Conservation (phyloP, 2,329 filamentous ascomycete species). For the Paecilomyces sp. region DNA sequence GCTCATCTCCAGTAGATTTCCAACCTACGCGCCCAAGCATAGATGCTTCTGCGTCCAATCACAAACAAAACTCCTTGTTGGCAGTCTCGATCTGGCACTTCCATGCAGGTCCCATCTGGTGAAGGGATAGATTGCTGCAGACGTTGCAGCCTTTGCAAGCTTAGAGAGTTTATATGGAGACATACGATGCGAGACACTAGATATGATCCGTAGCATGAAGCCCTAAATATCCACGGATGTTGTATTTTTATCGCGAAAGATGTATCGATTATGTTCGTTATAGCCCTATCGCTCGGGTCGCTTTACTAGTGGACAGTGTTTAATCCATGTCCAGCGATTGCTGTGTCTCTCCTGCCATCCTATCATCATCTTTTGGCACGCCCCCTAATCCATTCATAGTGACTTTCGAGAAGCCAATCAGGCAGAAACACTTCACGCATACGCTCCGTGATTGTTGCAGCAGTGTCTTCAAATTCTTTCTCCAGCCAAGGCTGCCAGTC, state of each 20-base stretch:
- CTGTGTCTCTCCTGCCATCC: not conserved
- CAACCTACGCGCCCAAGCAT: not conserved
- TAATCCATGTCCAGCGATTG: not conserved
- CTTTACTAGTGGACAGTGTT: not conserved
- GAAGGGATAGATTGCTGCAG: not conserved
- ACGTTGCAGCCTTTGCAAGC: not conserved
- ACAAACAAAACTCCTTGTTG: not conserved
- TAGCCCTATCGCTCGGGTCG: not conserved
- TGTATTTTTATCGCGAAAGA: not conserved
- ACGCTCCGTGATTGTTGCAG: no score
- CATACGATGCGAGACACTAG: no score
- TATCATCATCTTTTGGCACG: not conserved
- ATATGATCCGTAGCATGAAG: no score
- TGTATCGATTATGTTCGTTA: not conserved
- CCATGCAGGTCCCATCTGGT: not conserved
- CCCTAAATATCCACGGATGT: no score
- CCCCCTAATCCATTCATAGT: not conserved
- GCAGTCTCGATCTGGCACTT: not conserved
- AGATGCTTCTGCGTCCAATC: not conserved
- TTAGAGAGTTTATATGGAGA: not conserved
- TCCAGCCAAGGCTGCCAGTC: no score
- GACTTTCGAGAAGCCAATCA: not conserved
- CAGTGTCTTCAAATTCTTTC: no score
- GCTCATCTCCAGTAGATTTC: not conserved
- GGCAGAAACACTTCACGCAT: not conserved